Conservation (phyloP, 1,284 basidiomycete species). For the Lignosus rhinocerotis region DNA sequence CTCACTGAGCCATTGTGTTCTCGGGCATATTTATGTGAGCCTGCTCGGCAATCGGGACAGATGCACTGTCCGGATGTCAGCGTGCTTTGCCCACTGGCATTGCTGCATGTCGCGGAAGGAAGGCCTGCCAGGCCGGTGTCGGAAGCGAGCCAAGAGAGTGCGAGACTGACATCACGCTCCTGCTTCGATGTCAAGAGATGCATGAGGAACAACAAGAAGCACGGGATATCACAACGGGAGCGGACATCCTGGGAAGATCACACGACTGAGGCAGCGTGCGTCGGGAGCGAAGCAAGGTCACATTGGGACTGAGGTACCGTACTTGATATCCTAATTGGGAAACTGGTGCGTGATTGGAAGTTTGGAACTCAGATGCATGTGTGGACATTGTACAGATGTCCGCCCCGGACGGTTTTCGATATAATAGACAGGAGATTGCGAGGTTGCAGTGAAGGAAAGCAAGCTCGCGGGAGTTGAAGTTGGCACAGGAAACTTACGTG, state of each 20-base stretch:
- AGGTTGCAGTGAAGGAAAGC: too few relatives aligned
- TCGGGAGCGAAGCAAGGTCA: conserved; percentile 14
- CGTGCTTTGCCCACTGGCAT: neutral
- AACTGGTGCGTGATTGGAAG: neutral
- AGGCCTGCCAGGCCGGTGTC: neutral
- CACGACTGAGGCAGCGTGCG: conserved; percentile 6
- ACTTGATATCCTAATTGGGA: neutral
- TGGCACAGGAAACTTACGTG: neutral
- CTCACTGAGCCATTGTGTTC: neutral
- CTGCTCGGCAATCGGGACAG: neutral
- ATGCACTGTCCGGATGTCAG: neutral
- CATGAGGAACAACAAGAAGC: conserved; percentile 1
- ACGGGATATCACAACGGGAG: conserved; percentile 1
- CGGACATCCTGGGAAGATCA: conserved; percentile 4
- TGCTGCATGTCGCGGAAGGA: neutral
- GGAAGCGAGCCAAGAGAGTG: neutral
- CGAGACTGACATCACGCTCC: conserved; percentile 9
- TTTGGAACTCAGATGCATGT: too few relatives aligned
- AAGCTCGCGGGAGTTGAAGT: too few relatives aligned
- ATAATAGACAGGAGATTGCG: too few relatives aligned
- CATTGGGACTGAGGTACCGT: conserved; percentile 7
- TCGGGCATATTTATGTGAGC: neutral
- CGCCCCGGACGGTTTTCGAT: too few relatives aligned
- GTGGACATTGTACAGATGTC: too few relatives aligned
- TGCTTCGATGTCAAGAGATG: neutral